Percentiles rank a stretch among this genome's conserved stretches.
These are phyloP conservation scores for Fusarium sp. DNA, from an alignment of 2,329 filamentous ascomycete species.

Conservation along the genomic window DNA sequence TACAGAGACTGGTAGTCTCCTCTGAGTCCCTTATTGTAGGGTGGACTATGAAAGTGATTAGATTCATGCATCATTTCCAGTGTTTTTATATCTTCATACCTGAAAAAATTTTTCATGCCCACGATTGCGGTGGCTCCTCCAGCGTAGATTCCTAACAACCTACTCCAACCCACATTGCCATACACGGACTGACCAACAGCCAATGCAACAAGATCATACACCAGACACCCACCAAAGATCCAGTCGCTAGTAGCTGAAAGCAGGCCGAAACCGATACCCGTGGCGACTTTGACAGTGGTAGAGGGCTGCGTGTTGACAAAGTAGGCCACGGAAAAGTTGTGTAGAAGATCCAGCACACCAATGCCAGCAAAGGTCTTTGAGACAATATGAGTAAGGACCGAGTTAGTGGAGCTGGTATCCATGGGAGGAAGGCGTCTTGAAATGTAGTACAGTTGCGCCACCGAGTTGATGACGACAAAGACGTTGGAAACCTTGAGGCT, in stretches of 20 bases:
- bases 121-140: slow-evolving; percentile 1
- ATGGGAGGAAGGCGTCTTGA: background rate
- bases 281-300: background rate
- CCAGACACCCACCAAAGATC: slow-evolving; percentile 3
- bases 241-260: background rate
- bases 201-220: slow-evolving; percentile 1
- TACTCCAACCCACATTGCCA: background rate
- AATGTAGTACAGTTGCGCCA: background rate
- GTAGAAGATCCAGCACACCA: slow-evolving; percentile 9
- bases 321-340: slow-evolving; percentile 7
- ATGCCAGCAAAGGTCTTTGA: slow-evolving; percentile 17
- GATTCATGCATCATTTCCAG: background rate
- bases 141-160: background rate
- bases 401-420: slow-evolving; percentile 5
- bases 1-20: background rate
- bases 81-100: background rate
- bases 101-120: background rate
- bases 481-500: slow-evolving; percentile 4
- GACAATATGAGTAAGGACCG: slow-evolving; percentile 7
- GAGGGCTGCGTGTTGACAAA: background rate
- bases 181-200: background rate
- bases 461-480: slow-evolving; percentile 7
- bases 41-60: background rate
- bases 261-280: background rate
- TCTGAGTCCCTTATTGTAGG: background rate